phyloP scores from a whole-genome alignment of 78 protist species.

The Planoprotostelium fungivorum region DNA sequence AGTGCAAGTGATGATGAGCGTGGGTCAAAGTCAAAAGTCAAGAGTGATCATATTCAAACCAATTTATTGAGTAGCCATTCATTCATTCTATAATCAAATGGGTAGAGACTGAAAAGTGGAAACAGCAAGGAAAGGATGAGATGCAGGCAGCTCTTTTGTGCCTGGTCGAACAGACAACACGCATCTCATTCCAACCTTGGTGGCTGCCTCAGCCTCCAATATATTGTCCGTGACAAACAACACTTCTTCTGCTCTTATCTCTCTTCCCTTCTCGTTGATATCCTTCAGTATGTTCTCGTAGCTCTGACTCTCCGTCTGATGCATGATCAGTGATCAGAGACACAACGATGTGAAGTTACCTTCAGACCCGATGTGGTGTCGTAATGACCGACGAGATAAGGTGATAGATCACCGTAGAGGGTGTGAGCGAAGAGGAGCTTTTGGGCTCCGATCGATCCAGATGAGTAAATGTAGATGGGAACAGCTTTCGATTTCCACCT shows the following conservation, averaged over 20 bases:
- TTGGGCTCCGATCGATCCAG: slow-evolving; percentile 78
- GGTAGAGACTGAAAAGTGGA: not conserved
- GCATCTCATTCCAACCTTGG: slow-evolving; percentile 10
- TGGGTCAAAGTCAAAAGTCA: too few species aligned
- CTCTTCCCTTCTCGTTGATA: slow-evolving; percentile 9
- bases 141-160: not conserved
- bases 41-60: too few species aligned
- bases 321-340: not conserved
- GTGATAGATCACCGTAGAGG: slow-evolving; percentile 31
- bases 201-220: slow-evolving; percentile 60
- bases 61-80: too few species aligned
- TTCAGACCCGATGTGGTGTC: slow-evolving; percentile 70
- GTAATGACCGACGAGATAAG: slow-evolving; percentile 54
- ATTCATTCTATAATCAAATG: too few species aligned
- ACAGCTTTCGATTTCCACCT: slow-evolving; percentile 10
- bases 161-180: slow-evolving; percentile 31
- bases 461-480: slow-evolving; percentile 64
- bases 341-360: not conserved
- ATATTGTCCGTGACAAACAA: slow-evolving; percentile 72
- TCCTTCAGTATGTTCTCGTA: slow-evolving; percentile 33
- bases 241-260: not conserved
- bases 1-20: too few species aligned
- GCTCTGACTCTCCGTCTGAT: slow-evolving; percentile 11
- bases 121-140: not conserved
- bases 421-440: slow-evolving; percentile 65